Percentiles rank a stretch among this genome's conserved stretches.
Conservation (phyloP, 139 green algal species). For the Auxenochlorella protothecoides region DNA sequence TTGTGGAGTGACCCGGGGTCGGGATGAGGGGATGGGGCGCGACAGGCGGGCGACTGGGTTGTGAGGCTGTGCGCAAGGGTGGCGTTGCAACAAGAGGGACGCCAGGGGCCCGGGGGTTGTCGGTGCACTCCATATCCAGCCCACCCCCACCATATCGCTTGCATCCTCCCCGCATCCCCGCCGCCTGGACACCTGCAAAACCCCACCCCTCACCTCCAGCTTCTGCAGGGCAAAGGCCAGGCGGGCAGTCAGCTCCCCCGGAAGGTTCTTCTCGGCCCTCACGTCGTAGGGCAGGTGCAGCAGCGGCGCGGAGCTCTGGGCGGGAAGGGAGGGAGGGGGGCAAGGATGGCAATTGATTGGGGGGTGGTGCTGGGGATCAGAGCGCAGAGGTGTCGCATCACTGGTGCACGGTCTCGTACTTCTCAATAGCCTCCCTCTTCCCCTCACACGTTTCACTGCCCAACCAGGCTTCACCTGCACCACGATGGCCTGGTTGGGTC, state of each 20-base stretch:
- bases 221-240: conserved; percentile 80
- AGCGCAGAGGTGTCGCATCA: too few species aligned
- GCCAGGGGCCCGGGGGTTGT: too few species aligned
- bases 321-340: conserved; percentile 59
- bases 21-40: not conserved
- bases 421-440: not conserved
- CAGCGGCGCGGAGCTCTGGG: conserved; percentile 53
- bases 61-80: too few species aligned
- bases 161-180: not conserved
- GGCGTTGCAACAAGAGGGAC: too few species aligned
- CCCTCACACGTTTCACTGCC: too few species aligned
- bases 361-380: not conserved
- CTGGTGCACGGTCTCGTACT: conserved; percentile 5
- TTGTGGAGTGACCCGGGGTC: not conserved
- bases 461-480: conserved; percentile 8
- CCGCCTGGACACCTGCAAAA: conserved; percentile 12
- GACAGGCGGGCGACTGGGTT: not conserved
- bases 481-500: conserved; percentile 4
- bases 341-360: conserved; percentile 6
- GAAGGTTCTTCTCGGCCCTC: conserved; percentile 32
- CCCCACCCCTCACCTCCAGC: conserved; percentile 38
- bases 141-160: not conserved
- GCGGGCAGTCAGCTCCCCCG: conserved; percentile 9
- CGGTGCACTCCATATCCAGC: not conserved
- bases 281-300: conserved; percentile 72